A percentile compares a stretch with the other conserved stretches of the same genome.
Evolutionary conservation across 1,284 basidiomycete species (phyloP).

Genomic region (Butyriboletus regius): DNA sequence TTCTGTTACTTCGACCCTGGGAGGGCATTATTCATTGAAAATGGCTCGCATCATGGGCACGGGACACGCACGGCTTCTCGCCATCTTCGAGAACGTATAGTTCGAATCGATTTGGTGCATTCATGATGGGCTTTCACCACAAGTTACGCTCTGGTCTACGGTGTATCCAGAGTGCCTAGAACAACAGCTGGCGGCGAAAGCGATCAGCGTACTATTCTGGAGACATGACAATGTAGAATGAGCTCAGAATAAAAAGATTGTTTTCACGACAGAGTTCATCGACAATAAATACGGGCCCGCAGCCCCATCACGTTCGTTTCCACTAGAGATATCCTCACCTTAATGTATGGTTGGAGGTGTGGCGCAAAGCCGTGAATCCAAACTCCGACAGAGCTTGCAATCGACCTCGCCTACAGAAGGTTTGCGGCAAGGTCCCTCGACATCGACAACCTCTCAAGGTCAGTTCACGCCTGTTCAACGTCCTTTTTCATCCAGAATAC

Average conservation of each 20-base stretch:
- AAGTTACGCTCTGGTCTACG: background rate
- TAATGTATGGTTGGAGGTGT: slow-evolving; percentile 6
- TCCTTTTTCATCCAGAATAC: slow-evolving; percentile 16
- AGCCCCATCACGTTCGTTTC: slow-evolving; percentile 42
- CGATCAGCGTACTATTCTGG: background rate
- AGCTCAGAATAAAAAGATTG: slow-evolving; percentile 26
- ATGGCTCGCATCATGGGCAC: background rate
- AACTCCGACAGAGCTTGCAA: slow-evolving; percentile 22
- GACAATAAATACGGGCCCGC: slow-evolving; percentile 62
- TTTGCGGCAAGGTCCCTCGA: slow-evolving; percentile 32
- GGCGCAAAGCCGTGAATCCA: slow-evolving; percentile 16
- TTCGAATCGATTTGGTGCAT: slow-evolving; percentile 89
- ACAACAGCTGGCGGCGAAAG: background rate
- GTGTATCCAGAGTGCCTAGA: background rate
- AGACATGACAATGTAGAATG: background rate
- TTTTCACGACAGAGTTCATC: slow-evolving; percentile 51
- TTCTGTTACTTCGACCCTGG: slow-evolving; percentile 82
- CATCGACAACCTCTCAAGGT: slow-evolving; percentile 56
- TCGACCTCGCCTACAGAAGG: background rate
- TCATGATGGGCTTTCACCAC: slow-evolving; percentile 48
- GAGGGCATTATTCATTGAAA: background rate
- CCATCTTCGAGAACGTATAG: slow-evolving; percentile 86
- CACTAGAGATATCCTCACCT: slow-evolving; percentile 13
- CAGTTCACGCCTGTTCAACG: slow-evolving; percentile 36
- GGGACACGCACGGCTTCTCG: slow-evolving; percentile 73